These are phyloP conservation scores for Gamsiella multidivaricata DNA, from an alignment of 192 early-diverging fungal genomes.

Conservation along the genomic window DNA sequence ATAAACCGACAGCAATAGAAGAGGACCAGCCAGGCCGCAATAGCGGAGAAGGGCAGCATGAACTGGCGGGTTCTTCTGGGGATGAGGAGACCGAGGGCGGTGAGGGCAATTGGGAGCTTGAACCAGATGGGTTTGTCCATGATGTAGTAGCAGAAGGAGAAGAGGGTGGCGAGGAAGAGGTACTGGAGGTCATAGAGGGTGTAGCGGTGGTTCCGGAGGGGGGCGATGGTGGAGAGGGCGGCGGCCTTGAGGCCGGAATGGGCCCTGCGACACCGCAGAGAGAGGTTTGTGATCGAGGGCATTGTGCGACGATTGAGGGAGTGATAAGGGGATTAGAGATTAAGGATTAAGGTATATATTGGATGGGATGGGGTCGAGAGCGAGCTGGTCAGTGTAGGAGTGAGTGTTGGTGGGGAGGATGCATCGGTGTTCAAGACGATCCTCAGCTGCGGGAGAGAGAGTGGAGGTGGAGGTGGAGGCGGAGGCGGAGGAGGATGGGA, in stretches of 20 bases:
- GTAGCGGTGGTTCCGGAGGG: constrained; percentile 47
- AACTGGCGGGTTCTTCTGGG: constrained; percentile 61
- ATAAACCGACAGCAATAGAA: constrained; percentile 68
- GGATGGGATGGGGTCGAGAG: too few relatives aligned
- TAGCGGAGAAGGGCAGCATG: constrained; percentile 61
- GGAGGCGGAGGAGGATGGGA: too few relatives aligned
- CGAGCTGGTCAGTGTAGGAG: too few relatives aligned
- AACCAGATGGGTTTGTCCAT: constrained; percentile 52
- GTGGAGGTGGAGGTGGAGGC: too few relatives aligned
- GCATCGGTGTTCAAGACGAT: too few relatives aligned
- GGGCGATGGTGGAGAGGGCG: constrained; percentile 30
- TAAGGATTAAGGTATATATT: too few relatives aligned
- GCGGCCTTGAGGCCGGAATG: constrained; percentile 19
- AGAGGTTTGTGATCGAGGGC: constrained; percentile 33
- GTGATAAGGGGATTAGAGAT: too few relatives aligned
- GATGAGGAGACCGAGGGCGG: constrained; percentile 40
- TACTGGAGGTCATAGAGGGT: constrained; percentile 60
- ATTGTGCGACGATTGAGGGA: too few relatives aligned
- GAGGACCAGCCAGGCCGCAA: constrained; percentile 67
- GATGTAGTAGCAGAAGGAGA: constrained; percentile 53
- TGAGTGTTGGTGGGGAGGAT: too few relatives aligned
- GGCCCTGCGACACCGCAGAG: constrained; percentile 36
- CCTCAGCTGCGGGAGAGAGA: too few relatives aligned
- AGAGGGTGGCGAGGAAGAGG: constrained; percentile 54
- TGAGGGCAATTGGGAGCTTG: constrained; percentile 48